These are phyloP conservation scores for Begonia fuchsioides DNA, from an alignment of 306 rosid genomes.

Conservation along the genomic window DNA sequence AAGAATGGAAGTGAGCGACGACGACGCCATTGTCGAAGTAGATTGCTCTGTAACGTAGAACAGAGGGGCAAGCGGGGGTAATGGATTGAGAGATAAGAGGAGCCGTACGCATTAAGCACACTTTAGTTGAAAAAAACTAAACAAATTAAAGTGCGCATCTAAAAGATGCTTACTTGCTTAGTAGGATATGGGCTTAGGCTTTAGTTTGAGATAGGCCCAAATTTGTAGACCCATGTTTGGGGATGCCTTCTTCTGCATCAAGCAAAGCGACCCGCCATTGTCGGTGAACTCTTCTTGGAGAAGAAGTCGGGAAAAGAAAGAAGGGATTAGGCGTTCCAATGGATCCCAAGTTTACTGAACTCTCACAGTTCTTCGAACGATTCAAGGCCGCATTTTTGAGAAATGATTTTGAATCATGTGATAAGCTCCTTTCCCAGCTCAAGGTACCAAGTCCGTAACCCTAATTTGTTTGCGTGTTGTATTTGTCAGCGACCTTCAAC, in stretches of 20 bases:
- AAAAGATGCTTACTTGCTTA: too few relatives aligned
- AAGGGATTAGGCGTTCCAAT: constrained; percentile 9
- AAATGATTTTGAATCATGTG: constrained; percentile 37
- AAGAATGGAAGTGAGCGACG: constrained; percentile 29
- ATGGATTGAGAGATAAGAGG: too few relatives aligned
- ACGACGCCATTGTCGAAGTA: constrained; percentile 37
- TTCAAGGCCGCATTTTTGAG: constrained; percentile 58
- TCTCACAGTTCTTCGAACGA: constrained; percentile 63
- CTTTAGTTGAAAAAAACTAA: background rate
- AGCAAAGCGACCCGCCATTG: constrained; percentile 4
- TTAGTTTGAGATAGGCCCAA: too few relatives aligned
- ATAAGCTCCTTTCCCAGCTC: constrained; percentile 51
- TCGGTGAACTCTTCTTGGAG: background rate
- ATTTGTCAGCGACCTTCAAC: too few relatives aligned
- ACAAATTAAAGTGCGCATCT: too few relatives aligned
- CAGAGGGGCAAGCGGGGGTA: too few relatives aligned
- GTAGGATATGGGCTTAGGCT: too few relatives aligned
- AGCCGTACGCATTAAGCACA: background rate
- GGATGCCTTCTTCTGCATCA: constrained; percentile 15
- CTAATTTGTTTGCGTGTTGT: constrained; percentile 1
- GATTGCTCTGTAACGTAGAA: too few relatives aligned
- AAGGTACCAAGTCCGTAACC: constrained; percentile 47
- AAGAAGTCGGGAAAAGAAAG: constrained; percentile 3
- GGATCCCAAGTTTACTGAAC: constrained; percentile 76
- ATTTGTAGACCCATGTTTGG: too few relatives aligned